These are phyloP conservation scores for Maudiozyma barnettii DNA, from an alignment of 805 yeast species.

Conservation along the genomic window DNA sequence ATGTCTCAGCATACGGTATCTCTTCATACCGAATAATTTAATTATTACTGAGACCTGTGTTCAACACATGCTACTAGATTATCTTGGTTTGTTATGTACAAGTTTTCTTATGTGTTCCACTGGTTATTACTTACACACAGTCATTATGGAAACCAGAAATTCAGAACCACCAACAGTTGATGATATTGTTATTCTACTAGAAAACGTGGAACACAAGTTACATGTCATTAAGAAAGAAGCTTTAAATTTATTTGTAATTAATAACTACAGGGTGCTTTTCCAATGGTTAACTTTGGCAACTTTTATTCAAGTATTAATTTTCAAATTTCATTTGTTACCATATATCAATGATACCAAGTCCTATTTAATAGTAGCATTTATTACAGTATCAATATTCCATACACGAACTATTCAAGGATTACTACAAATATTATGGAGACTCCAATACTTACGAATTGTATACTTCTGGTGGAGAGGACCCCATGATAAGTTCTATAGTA, in stretches of 20 bases:
- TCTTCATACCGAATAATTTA: neutral
- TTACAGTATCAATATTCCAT: conserved; percentile 12
- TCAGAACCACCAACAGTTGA: conserved; percentile 28
- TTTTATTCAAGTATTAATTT: conserved; percentile 15
- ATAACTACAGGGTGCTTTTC: neutral
- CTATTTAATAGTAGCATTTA: conserved; percentile 8
- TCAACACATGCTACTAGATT: conserved; percentile 5
- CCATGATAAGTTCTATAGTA: neutral
- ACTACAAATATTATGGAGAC: conserved; percentile 22
- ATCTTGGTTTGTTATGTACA: conserved; percentile 18
- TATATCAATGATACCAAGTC: conserved; percentile 4
- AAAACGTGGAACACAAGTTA: conserved; percentile 20
- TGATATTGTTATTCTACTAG: conserved; percentile 20
- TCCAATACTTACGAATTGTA: conserved; percentile 11
- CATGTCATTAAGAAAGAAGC: conserved; percentile 14
- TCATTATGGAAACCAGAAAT: conserved; percentile 11
- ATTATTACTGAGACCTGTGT: neutral
- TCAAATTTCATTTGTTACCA: conserved; percentile 5
- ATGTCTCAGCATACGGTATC: conserved; percentile 9
- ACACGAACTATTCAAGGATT: conserved; percentile 24
- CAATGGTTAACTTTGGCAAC: conserved; percentile 9
- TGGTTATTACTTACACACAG: conserved; percentile 16
- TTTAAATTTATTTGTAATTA: conserved; percentile 1
- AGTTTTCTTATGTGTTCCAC: conserved; percentile 9
- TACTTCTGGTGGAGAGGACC: conserved; percentile 5